Evolutionary conservation across 371 early-diverging fungal species (phyloP).

Genomic region (Rhizopus microsporus): DNA sequence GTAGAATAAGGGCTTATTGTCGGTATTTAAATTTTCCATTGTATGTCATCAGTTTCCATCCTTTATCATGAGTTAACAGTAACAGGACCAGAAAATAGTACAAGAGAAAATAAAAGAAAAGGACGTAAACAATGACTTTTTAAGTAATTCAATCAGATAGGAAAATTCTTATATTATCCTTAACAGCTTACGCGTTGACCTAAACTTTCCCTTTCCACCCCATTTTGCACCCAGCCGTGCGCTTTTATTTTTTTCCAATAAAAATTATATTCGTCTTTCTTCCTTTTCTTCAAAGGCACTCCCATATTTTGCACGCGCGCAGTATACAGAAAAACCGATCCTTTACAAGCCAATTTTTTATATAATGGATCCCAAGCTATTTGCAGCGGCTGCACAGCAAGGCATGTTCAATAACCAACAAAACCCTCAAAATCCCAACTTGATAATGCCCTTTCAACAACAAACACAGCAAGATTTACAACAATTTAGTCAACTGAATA

Average conservation of each 20-base stretch:
- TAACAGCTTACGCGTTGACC: no score
- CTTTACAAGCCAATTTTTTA: constrained; percentile 2
- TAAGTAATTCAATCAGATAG: no score
- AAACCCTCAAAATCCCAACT: constrained; percentile 28
- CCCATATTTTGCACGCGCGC: not conserved
- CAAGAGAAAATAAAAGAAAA: no score
- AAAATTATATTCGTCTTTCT: not conserved
- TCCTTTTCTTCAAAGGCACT: not conserved
- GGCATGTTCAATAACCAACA: constrained; percentile 33
- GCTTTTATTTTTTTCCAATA: not conserved
- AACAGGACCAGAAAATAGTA: no score
- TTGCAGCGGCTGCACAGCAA: constrained; percentile 36
- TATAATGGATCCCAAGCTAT: constrained; percentile 47
- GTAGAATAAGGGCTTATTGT: no score
- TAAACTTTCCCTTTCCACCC: no score
- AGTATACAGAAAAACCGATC: constrained; percentile 2
- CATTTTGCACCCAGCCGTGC: no score
- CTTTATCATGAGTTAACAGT: no score
- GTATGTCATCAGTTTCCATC: no score
- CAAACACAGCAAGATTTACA: constrained; percentile 33
- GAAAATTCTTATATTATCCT: no score
- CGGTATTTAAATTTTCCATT: no score
- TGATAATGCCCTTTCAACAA: constrained; percentile 40
- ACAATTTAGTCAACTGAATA: constrained; percentile 22
- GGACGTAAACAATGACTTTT: no score